Evolutionary conservation across 179 eudicot species (phyloP).

Genomic region (Patellifolia procumbens): DNA sequence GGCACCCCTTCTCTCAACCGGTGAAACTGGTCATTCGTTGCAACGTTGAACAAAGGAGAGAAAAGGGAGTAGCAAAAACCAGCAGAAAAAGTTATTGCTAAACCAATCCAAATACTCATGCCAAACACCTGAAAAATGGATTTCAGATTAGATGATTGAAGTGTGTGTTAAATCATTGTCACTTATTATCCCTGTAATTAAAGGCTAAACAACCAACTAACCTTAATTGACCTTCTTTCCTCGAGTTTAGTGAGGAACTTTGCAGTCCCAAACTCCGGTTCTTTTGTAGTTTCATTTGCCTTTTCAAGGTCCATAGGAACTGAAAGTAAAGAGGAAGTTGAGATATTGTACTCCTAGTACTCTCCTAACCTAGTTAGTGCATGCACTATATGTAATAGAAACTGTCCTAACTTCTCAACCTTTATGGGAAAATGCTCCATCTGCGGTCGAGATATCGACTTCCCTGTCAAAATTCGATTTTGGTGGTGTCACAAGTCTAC

Average conservation of each 20-base stretch:
- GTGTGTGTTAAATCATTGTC: not conserved
- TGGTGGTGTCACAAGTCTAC: conserved; percentile 31
- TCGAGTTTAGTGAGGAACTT: conserved; percentile 73
- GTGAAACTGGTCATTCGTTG: conserved; percentile 87
- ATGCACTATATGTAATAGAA: not conserved
- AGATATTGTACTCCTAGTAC: conserved; percentile 5
- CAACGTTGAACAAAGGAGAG: conserved; percentile 85
- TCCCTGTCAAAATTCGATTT: conserved; percentile 42
- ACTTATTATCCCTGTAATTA: not conserved
- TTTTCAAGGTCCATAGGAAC: conserved; percentile 41
- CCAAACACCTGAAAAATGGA: conserved; percentile 64
- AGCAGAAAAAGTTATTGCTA: conserved; percentile 74
- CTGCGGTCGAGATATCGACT: conserved; percentile 23
- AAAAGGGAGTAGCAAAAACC: conserved; percentile 80
- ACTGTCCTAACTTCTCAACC: conserved; percentile 31
- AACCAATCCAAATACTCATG: conserved; percentile 63
- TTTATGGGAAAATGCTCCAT: conserved; percentile 26
- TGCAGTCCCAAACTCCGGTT: conserved; percentile 75
- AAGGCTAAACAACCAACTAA: conserved; percentile 16
- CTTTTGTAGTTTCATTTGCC: conserved; percentile 30
- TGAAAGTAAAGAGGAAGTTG: conserved; percentile 19
- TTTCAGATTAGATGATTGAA: not conserved
- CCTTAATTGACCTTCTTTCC: conserved; percentile 75
- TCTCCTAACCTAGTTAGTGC: conserved; percentile 4
- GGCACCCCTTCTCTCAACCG: conserved; percentile 40